These are phyloP conservation scores for Cylindrotheca fusiformis DNA, from an alignment of 108 stramenopile species.

Conservation along the genomic window DNA sequence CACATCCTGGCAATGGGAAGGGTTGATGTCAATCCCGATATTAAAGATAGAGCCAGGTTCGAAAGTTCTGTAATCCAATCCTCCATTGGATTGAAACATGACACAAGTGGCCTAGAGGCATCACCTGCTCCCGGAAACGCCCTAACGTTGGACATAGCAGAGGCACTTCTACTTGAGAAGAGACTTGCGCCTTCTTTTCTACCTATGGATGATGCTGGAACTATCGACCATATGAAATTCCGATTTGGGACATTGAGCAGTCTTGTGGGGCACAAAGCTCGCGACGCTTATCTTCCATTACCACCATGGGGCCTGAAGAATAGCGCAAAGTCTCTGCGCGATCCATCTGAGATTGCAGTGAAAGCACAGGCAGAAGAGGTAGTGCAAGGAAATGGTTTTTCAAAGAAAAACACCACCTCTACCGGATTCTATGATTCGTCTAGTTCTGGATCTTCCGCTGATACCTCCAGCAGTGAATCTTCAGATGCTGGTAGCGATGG, in stretches of 20 bases:
- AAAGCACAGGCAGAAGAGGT: constrained; percentile 8
- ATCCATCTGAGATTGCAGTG: constrained; percentile 34
- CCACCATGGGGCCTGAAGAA: constrained; percentile 85
- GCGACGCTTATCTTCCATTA: constrained; percentile 70
- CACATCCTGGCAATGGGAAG: constrained; percentile 93
- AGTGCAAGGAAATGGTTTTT: neutral
- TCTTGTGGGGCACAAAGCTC: constrained; percentile 64
- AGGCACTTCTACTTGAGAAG: constrained; percentile 43
- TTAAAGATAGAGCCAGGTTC: constrained; percentile 93
- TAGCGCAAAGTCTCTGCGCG: constrained; percentile 78
- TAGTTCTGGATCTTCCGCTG: neutral
- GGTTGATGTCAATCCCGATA: constrained; percentile 89
- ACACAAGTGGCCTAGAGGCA: constrained; percentile 46
- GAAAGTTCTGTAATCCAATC: constrained; percentile 77
- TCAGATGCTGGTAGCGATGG: constrained; percentile 30
- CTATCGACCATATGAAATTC: constrained; percentile 40
- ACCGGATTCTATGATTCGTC: constrained; percentile 27
- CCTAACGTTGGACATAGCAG: constrained; percentile 42
- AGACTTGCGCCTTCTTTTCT: constrained; percentile 68
- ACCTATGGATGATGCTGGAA: constrained; percentile 52
- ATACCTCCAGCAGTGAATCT: neutral
- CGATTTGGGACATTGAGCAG: constrained; percentile 87
- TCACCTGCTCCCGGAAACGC: constrained; percentile 8
- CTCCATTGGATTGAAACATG: constrained; percentile 53
- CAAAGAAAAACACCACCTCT: neutral